A percentile compares a stretch with the other conserved stretches of the same genome.
These are phyloP conservation scores for Syzygium malaccense DNA, from an alignment of 441 rosid genomes.

Conservation along the genomic window DNA sequence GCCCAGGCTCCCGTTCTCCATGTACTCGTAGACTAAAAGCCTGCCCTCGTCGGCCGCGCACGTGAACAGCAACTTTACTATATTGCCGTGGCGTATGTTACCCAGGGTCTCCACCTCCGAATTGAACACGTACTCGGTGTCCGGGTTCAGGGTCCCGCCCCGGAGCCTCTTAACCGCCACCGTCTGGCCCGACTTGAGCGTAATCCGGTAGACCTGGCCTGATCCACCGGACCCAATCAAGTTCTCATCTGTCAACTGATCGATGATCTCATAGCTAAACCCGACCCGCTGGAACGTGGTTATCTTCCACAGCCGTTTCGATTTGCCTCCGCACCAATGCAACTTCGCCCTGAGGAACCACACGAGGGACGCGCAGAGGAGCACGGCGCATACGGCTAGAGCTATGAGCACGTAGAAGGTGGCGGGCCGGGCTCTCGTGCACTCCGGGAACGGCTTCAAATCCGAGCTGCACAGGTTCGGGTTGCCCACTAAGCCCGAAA, in stretches of 20 bases:
- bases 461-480: constrained; percentile 50
- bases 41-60: constrained; percentile 34
- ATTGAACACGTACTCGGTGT: constrained; percentile 33
- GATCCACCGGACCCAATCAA: constrained; percentile 59
- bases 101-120: constrained; percentile 61
- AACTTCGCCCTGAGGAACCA: constrained; percentile 30
- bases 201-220: constrained; percentile 45
- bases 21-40: constrained; percentile 57
- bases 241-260: constrained; percentile 34
- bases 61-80: constrained; percentile 50
- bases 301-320: constrained; percentile 14
- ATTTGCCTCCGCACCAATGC: constrained; percentile 4
- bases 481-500: constrained; percentile 46
- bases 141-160: constrained; percentile 21
- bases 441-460: constrained; percentile 30
- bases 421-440: constrained; percentile 24
- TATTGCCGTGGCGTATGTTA: constrained; percentile 51
- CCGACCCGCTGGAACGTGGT: constrained; percentile 48
- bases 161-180: constrained; percentile 61
- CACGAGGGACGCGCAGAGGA: constrained; percentile 3
- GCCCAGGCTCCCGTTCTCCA: constrained; percentile 74
- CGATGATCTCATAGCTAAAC: constrained; percentile 33
- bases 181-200: constrained; percentile 38
- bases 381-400: constrained; percentile 13
- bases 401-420: constrained; percentile 10